phyloP scores from a whole-genome alignment of 2,329 filamentous ascomycete genomes.

The Sporothrix humicola region DNA sequence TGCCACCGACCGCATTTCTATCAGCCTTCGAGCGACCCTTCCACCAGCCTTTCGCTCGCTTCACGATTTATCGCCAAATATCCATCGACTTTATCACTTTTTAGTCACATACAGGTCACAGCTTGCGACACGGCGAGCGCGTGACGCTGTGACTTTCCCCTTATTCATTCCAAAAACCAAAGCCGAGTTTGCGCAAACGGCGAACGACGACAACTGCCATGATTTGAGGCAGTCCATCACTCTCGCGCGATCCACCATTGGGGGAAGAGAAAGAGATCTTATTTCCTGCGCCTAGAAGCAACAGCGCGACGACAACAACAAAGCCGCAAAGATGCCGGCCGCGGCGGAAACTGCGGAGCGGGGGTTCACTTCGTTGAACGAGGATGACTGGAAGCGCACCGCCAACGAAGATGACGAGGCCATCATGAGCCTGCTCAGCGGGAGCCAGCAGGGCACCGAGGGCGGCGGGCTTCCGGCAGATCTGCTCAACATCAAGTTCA shows the following conservation, averaged over 20 bases:
- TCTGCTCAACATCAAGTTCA: slow-evolving; percentile 55
- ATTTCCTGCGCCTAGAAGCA: neutral
- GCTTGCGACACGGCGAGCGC: neutral
- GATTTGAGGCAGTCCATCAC: slow-evolving; percentile 4
- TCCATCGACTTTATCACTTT: too few relatives aligned
- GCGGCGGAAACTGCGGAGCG: slow-evolving; percentile 39
- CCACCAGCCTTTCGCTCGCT: neutral
- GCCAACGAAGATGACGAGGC: slow-evolving; percentile 57
- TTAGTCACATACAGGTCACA: neutral
- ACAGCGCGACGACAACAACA: neutral
- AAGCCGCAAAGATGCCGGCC: slow-evolving; percentile 30
- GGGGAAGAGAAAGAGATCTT: neutral
- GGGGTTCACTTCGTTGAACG: slow-evolving; percentile 42
- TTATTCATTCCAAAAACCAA: neutral
- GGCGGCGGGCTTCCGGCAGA: slow-evolving; percentile 47
- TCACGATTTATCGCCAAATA: neutral
- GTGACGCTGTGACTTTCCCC: neutral
- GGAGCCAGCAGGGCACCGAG: slow-evolving; percentile 49
- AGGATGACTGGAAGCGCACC: slow-evolving; percentile 52
- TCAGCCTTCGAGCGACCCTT: neutral
- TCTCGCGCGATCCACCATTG: neutral
- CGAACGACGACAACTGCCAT: slow-evolving; percentile 1
- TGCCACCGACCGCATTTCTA: slow-evolving; percentile 7
- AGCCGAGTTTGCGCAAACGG: neutral
- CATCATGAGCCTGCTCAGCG: slow-evolving; percentile 53